A percentile compares a stretch with the other conserved stretches of the same genome.
These are phyloP conservation scores for Cylindrotheca closterium DNA, from an alignment of 108 stramenopile species.

Conservation along the genomic window DNA sequence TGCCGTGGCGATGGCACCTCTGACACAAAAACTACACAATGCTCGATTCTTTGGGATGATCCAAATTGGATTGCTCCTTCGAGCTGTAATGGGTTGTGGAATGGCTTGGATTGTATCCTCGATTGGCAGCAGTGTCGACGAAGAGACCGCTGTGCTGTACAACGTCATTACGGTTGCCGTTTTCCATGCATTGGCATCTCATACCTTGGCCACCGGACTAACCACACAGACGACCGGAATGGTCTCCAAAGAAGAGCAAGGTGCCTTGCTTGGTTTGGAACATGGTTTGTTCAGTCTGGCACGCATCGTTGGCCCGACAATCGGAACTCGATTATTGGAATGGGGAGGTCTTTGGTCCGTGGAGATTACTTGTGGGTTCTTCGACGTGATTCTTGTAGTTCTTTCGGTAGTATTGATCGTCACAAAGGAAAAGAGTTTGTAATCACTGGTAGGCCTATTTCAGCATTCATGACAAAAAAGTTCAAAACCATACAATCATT, in stretches of 20 bases:
- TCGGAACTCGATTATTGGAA: constrained; percentile 49
- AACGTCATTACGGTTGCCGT: constrained; percentile 32
- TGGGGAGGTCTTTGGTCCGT: constrained; percentile 26
- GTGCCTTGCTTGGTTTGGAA: constrained; percentile 76
- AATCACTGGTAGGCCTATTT: too few species aligned
- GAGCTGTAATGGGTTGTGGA: constrained; percentile 24
- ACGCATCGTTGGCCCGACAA: constrained; percentile 60
- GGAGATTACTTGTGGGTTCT: constrained; percentile 20
- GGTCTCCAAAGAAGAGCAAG: constrained; percentile 52
- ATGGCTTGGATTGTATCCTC: constrained; percentile 39
- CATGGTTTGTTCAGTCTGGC: constrained; percentile 79
- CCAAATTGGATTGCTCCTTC: constrained; percentile 32
- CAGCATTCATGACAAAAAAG: too few species aligned
- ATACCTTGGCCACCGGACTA: constrained; percentile 68
- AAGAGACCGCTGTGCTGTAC: constrained; percentile 7
- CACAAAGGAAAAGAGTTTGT: neutral
- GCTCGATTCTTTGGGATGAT: constrained; percentile 30
- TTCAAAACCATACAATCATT: too few species aligned
- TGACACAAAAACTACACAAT: constrained; percentile 40
- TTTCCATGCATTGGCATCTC: constrained; percentile 54
- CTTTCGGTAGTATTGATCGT: neutral
- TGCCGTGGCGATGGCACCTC: constrained; percentile 57
- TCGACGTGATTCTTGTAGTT: constrained; percentile 26
- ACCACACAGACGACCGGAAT: constrained; percentile 75
- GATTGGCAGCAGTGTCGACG: neutral